Evolutionary conservation across 2,329 filamentous ascomycete genomes (phyloP).

Genomic region (Lachnellula arida): DNA sequence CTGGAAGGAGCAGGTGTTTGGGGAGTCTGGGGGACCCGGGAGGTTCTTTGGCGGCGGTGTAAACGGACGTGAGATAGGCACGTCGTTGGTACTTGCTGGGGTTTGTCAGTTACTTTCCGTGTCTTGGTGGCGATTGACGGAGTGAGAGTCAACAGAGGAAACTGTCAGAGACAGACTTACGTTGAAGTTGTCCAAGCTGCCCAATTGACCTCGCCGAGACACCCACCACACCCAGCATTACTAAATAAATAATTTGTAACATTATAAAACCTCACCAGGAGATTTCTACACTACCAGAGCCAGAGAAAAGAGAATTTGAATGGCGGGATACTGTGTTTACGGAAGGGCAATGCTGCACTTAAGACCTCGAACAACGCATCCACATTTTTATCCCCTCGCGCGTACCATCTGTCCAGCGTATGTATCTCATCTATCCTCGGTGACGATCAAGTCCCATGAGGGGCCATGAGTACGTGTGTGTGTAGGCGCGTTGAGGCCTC

Average conservation of each 20-base stretch:
- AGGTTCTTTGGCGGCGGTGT: not conserved
- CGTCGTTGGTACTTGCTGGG: not conserved
- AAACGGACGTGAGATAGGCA: not conserved
- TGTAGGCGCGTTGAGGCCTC: not conserved
- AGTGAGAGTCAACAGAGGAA: not conserved
- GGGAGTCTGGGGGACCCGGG: not conserved
- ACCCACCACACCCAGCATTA: constrained; percentile 11
- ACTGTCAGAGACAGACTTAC: not conserved
- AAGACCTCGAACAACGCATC: not conserved
- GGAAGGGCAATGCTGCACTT: not conserved
- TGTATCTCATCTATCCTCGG: not conserved
- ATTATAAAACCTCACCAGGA: constrained; percentile 14
- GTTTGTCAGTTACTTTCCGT: not conserved
- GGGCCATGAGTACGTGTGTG: not conserved
- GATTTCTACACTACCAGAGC: constrained; percentile 4
- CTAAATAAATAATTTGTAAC: constrained; percentile 17
- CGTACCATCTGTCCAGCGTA: not conserved
- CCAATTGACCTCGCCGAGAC: constrained; percentile 16
- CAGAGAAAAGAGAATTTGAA: constrained; percentile 2
- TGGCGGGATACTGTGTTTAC: not conserved
- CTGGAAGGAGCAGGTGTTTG: not conserved
- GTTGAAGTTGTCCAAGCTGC: constrained; percentile 13
- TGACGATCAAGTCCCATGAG: not conserved
- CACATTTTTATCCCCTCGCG: not conserved
- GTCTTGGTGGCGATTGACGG: not conserved